These are phyloP conservation scores for Epichloe gansuensis DNA, from an alignment of 2,329 filamentous ascomycete genomes.

Conservation along the genomic window DNA sequence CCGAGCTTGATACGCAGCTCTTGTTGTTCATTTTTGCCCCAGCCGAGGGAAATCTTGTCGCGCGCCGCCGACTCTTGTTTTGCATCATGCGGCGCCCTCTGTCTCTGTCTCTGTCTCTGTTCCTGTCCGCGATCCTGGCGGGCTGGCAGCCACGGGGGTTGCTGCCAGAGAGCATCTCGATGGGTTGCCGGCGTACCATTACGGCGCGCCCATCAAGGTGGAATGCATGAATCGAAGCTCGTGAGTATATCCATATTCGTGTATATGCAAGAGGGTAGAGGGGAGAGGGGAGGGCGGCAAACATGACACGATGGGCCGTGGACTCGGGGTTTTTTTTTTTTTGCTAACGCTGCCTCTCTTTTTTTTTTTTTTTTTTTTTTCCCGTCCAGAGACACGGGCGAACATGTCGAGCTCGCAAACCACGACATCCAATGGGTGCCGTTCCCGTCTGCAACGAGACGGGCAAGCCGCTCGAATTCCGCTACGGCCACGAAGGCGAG, in stretches of 20 bases:
- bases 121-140: constrained; percentile 1
- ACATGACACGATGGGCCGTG: too few relatives aligned
- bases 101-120: too few relatives aligned
- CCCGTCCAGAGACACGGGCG: constrained; percentile 61
- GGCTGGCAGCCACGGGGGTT: constrained; percentile 6
- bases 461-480: constrained; percentile 64
- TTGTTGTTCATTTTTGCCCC: too few relatives aligned
- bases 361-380: not conserved
- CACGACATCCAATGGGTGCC: constrained; percentile 86
- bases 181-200: constrained; percentile 48
- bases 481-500: constrained; percentile 73
- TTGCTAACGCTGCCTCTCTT: too few relatives aligned
- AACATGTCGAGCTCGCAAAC: constrained; percentile 71
- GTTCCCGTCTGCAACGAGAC: constrained; percentile 90
- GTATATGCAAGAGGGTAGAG: too few relatives aligned
- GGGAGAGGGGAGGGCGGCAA: not conserved
- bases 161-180: constrained; percentile 18
- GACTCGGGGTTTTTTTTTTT: not conserved
- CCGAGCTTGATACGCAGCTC: too few relatives aligned
- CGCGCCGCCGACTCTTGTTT: not conserved
- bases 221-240: constrained; percentile 65
- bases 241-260: constrained; percentile 23
- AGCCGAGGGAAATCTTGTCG: not conserved
- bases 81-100: too few relatives aligned
- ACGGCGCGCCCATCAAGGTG: constrained; percentile 54